Evolutionary conservation across 2,329 filamentous ascomycete species (phyloP), one percentile per base, ranked within the genome.

Genomic region (Dryadomyces quercivorus): DNA sequence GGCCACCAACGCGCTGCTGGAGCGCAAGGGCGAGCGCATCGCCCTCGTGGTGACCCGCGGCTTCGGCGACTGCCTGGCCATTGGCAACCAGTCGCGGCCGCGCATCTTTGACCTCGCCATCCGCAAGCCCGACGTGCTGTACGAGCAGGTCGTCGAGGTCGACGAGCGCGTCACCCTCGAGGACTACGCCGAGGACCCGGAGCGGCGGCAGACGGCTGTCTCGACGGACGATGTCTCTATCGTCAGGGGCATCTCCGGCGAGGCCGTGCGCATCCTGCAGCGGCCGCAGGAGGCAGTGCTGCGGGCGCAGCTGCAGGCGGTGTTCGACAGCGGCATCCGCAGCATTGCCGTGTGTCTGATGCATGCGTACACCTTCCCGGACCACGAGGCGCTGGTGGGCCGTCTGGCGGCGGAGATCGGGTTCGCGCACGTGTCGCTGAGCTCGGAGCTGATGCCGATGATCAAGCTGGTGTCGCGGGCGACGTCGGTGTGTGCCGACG

Each of bases 401-500:
- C 34, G 44, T 3, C 12, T 95, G 13, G 60, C 60, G 2, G 12
- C 9, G 5, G 40, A 34, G 12, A 44, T 58, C 45, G 55, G 55
- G 34, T 51, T 56, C 20, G 18, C 5, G 16, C 31, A 43, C n/a
- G 38, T 54, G 1, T 48, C 55, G 9, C 36, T 51, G 22, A 51
- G 47, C 10, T 48, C 55, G n/a, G 13, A 22, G 44, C 55, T 56
- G 38, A 40, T 46, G 38, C 10, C 18, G n/a, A 87, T 86, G 83
- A 86, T 88, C 67, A 87, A 88, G 66, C 70, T 88, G 20, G 78
- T 87, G 1, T 82, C 85, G 4, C 71, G 85, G 82, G 81, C 9
- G 85, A 81, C 36, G 2, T 86, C 83, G 20, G 82, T 84, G 2
- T 85, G 81, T 59, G 84, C 84, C n/a, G 85, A 88, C 69, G 84